Percentiles rank a stretch among this genome's conserved stretches.
phyloP scores from a whole-genome alignment of 768 basidiomycete species.

The Nidula microcarpa region DNA sequence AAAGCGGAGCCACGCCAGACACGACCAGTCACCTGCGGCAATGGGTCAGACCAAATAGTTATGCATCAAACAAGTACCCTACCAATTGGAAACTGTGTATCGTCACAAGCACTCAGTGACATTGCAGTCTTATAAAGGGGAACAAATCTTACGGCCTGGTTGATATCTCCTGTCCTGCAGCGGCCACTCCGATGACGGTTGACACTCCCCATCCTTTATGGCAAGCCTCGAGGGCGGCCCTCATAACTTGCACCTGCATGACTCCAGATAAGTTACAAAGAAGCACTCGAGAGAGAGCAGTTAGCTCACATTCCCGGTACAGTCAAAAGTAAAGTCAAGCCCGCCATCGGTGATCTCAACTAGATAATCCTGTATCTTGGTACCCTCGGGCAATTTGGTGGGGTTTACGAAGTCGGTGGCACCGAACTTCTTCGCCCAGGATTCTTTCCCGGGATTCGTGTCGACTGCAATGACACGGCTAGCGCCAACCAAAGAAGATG shows the following conservation, averaged over 20 bases:
- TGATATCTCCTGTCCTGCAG: slow-evolving; percentile 92
- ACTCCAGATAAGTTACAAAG: background rate
- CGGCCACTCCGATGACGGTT: slow-evolving; percentile 95
- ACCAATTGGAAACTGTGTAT: slow-evolving; percentile 51
- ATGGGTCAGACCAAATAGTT: too few species aligned
- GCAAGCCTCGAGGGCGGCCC: slow-evolving; percentile 94
- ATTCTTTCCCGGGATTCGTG: slow-evolving; percentile 80
- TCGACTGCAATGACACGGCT: slow-evolving; percentile 91
- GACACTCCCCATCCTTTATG: slow-evolving; percentile 99
- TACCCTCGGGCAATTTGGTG: slow-evolving; percentile 64
- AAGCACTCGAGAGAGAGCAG: slow-evolving; percentile 1
- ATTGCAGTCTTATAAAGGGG: background rate
- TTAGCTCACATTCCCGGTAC: slow-evolving; percentile 74
- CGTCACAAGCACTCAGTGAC: slow-evolving; percentile 1
- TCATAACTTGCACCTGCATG: slow-evolving; percentile 82
- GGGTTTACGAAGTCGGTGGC: slow-evolving; percentile 96
- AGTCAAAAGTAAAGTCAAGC: slow-evolving; percentile 95
- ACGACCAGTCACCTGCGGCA: slow-evolving; percentile 69
- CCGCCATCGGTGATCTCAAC: slow-evolving; percentile 95
- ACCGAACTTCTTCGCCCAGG: slow-evolving; percentile 90
- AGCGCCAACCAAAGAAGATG: slow-evolving; percentile 73
- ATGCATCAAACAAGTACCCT: slow-evolving; percentile 7
- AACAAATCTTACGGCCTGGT: slow-evolving; percentile 67
- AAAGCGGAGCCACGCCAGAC: slow-evolving; percentile 96
- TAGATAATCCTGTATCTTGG: slow-evolving; percentile 84